Conservation (phyloP, 225 moss, liverwort and hornwort species). For the Takakia lepidozioides region DNA sequence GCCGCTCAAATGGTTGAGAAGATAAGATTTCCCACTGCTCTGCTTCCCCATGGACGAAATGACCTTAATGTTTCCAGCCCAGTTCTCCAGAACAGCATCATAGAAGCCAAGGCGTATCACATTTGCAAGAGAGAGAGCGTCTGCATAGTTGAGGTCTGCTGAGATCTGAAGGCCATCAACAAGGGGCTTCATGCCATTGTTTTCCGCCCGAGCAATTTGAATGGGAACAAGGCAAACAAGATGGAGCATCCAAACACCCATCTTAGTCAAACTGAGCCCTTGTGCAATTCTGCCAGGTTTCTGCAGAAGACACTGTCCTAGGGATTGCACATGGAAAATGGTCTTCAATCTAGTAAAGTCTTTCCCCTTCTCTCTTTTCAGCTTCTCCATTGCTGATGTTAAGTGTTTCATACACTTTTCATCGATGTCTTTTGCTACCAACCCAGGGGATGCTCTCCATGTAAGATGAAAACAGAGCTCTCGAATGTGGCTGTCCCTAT, state of each 20-base stretch:
- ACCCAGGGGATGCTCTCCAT: too few species aligned
- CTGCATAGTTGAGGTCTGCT: conserved; percentile 22
- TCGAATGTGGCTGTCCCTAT: too few species aligned
- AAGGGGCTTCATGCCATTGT: conserved; percentile 47
- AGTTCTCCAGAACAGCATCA: conserved; percentile 26
- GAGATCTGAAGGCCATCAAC: conserved; percentile 45
- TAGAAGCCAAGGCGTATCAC: conserved; percentile 43
- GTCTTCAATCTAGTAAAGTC: conserved; percentile 11
- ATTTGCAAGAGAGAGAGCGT: conserved; percentile 36
- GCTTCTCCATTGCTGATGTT: conserved; percentile 14
- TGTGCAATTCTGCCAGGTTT: too few species aligned
- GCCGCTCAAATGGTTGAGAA: conserved; percentile 58
- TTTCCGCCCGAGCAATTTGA: conserved; percentile 58
- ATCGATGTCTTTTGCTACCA: not conserved
- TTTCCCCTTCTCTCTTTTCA: conserved; percentile 43
- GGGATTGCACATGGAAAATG: too few species aligned
- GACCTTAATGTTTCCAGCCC: conserved; percentile 55
- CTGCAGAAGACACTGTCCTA: too few species aligned
- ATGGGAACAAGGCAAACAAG: conserved; percentile 49
- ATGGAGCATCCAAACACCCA: conserved; percentile 34
- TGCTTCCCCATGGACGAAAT: conserved; percentile 65
- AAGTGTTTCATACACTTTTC: conserved; percentile 19
- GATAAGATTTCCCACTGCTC: conserved; percentile 62
- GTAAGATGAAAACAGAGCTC: too few species aligned
- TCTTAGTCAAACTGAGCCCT: not conserved